phyloP scores from a whole-genome alignment of 169 alveolate species.

The Sarcocystis neurona region DNA sequence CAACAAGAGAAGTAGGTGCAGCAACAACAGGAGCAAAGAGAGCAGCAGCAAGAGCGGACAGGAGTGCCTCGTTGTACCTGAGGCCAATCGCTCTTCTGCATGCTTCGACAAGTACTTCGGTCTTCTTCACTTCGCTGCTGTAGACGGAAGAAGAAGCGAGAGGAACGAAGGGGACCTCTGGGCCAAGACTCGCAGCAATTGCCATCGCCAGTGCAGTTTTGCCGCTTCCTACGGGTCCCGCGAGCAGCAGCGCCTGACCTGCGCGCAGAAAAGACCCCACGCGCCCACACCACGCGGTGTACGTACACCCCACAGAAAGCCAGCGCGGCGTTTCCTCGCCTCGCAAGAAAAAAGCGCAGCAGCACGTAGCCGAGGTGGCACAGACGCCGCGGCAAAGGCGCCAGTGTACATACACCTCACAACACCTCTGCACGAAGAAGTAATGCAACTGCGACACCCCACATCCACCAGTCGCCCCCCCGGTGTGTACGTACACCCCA shows the following conservation, averaged over 20 bases:
- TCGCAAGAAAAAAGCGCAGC: too few relatives aligned
- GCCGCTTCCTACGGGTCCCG: constrained; percentile 94
- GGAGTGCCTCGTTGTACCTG: background rate
- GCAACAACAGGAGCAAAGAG: too few relatives aligned
- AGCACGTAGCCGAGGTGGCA: too few relatives aligned
- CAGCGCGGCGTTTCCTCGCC: too few relatives aligned
- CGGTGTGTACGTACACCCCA: too few relatives aligned
- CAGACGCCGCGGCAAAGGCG: background rate
- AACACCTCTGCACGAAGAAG: background rate
- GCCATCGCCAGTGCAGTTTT: constrained; percentile 99
- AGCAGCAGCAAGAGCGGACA: background rate
- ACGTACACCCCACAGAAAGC: too few relatives aligned
- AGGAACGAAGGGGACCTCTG: constrained; percentile 98
- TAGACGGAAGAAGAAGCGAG: constrained; percentile 99
- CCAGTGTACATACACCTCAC: background rate
- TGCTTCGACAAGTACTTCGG: constrained; percentile 97
- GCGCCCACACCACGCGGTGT: background rate
- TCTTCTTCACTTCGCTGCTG: constrained; percentile 97
- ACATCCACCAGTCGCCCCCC: too few relatives aligned
- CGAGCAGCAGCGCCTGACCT: constrained; percentile 89
- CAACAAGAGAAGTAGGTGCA: too few relatives aligned
- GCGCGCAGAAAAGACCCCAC: constrained; percentile 71
- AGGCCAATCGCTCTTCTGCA: constrained; percentile 98
- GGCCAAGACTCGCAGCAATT: constrained; percentile 96
- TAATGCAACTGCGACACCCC: too few relatives aligned